Evolutionary conservation across 2,329 filamentous ascomycete genomes (phyloP), one percentile per base, ranked within the genome.

Genomic region (Pestalotiopsis sp.): DNA sequence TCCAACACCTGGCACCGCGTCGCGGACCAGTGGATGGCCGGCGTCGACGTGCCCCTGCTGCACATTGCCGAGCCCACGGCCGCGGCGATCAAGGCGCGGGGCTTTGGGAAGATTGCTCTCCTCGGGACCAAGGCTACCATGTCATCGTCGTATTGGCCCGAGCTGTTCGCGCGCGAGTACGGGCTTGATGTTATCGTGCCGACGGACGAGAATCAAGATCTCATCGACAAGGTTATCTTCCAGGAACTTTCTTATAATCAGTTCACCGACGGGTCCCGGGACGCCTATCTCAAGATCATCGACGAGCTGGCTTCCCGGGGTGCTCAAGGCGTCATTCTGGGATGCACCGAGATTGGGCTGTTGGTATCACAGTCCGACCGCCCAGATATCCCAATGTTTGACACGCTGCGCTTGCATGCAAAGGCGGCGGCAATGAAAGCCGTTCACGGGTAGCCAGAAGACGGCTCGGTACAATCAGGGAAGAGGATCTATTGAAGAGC

Each of bases 81-180:
- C 4, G 67, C 70, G 36, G 61, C 39, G n/a, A 70, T 73, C 36
- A 41, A 68, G 25, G 66, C 67, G 14, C 66, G 61, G 2, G 71
- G 70, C 4, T 72, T 69, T 31, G 66, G 66, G 12, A 68, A 69
- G 4, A 67, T 72, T 20, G 71, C 71, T 14, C 71, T 72, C 4
- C 49, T 74, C 5, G 72, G 73, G 36, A 74, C 73, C n/a, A 66
- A 68, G n/a, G 74, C 73, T 27, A 74, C 73, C 12, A 74, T 74
- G 73, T 71, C 73, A 52, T 70, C 74, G 67, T 71, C 73, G 36
- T 74, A 74, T 66, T 73, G 72, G 56, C 74, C 71, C 59, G 41
- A 58, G 31, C 69, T 71, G n/a, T 62, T 74, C 6, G 25, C 31
- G 11, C 70, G 71, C n/a, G 69, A 72, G 65, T 72, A 68, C 66